Evolutionary conservation across 768 basidiomycete species (phyloP).

Genomic region (Xanthoconium purpureum): DNA sequence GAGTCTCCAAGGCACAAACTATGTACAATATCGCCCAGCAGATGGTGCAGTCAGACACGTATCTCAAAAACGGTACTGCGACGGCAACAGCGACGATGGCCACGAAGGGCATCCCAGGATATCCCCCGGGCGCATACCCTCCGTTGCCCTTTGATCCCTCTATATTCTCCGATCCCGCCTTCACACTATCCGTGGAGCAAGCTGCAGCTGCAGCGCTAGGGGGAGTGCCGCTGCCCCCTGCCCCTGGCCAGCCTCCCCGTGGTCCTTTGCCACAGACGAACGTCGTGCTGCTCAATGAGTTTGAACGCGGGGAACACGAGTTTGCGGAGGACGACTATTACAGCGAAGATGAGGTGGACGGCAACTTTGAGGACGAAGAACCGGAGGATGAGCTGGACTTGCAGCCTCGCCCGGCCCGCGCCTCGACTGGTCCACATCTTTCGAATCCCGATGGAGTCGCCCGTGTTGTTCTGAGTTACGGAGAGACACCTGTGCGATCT

Average conservation of each 20-base stretch:
- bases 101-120: slow-evolving; percentile 35
- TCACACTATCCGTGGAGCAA: slow-evolving; percentile 50
- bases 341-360: slow-evolving; percentile 47
- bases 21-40: slow-evolving; percentile 71
- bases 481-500: slow-evolving; percentile 27
- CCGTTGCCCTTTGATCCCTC: slow-evolving; percentile 49
- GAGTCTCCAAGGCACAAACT: slow-evolving; percentile 48
- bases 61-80: slow-evolving; percentile 36
- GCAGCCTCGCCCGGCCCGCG: slow-evolving; percentile 23
- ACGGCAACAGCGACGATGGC: slow-evolving; percentile 31
- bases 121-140: slow-evolving; percentile 42
- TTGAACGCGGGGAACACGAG: slow-evolving; percentile 35
- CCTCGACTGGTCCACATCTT: slow-evolving; percentile 14
- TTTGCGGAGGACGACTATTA: slow-evolving; percentile 43
- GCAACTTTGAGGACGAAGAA: slow-evolving; percentile 40
- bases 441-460: slow-evolving; percentile 31
- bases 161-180: slow-evolving; percentile 53
- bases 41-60: slow-evolving; percentile 48
- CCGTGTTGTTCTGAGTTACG: slow-evolving; percentile 42
- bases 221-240: slow-evolving; percentile 21
- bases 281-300: slow-evolving; percentile 40
- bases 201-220: slow-evolving; percentile 38
- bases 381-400: slow-evolving; percentile 31
- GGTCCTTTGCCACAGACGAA: slow-evolving; percentile 32
- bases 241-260: slow-evolving; percentile 32